A percentile compares a stretch with the other conserved stretches of the same genome.
Evolutionary conservation across 1,284 basidiomycete species (phyloP).

Genomic region (Cystobasidium sp.): DNA sequence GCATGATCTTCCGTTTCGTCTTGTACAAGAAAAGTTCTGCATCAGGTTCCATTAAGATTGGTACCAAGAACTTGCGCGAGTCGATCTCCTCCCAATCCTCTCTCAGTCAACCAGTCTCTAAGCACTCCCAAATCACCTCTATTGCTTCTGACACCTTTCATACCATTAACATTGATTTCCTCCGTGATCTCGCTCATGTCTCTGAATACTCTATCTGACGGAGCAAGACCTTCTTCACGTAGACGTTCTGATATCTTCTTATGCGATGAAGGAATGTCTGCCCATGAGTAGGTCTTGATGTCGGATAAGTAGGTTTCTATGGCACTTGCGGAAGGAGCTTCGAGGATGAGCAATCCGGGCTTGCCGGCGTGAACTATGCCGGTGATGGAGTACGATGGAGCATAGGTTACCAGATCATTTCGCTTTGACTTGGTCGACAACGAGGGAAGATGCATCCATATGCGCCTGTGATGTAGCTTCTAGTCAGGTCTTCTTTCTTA

Average conservation of each 20-base stretch:
- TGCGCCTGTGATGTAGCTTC: slow-evolving; percentile 13
- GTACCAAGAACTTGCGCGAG: slow-evolving; percentile 46
- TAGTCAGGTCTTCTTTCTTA: too few relatives aligned
- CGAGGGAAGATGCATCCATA: slow-evolving; percentile 50
- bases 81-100: slow-evolving; percentile 45
- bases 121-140: slow-evolving; percentile 47
- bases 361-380: slow-evolving; percentile 49
- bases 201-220: slow-evolving; percentile 21
- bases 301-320: slow-evolving; percentile 43
- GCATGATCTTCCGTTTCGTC: neutral
- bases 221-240: slow-evolving; percentile 42
- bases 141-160: slow-evolving; percentile 45
- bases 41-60: slow-evolving; percentile 37
- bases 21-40: neutral
- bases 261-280: slow-evolving; percentile 48
- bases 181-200: slow-evolving; percentile 44
- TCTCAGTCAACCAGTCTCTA: slow-evolving; percentile 45
- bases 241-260: slow-evolving; percentile 48
- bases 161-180: slow-evolving; percentile 45
- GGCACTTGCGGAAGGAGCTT: slow-evolving; percentile 35
- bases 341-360: slow-evolving; percentile 48
- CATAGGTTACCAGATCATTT: slow-evolving; percentile 46
- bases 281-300: slow-evolving; percentile 48
- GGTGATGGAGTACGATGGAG: slow-evolving; percentile 44
- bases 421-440: slow-evolving; percentile 48